Conservation (phyloP, 176 grass and related monocot genomes). For the Luzula sylvatica region DNA sequence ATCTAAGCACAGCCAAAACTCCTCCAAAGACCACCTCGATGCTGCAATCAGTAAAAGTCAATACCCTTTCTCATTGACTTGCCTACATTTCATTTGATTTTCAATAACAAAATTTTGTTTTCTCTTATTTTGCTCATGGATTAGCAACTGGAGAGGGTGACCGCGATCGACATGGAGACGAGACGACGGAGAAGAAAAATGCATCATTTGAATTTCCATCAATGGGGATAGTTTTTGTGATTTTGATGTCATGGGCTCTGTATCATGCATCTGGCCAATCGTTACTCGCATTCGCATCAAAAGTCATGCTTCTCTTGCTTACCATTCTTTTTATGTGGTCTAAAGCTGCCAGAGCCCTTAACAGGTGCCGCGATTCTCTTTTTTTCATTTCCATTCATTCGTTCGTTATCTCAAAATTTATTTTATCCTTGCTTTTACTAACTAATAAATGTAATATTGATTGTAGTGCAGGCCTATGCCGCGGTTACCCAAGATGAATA, state of each 20-base stretch:
- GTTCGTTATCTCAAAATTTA: background rate
- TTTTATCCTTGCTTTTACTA: background rate
- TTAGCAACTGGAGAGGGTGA: conserved; percentile 25
- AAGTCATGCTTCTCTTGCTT: conserved; percentile 41
- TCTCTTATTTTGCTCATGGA: background rate
- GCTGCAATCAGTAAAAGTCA: background rate
- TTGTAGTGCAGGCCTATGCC: conserved; percentile 31
- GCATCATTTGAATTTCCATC: conserved; percentile 12
- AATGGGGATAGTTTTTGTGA: background rate
- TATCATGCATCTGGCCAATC: conserved; percentile 37
- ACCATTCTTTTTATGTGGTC: conserved; percentile 51
- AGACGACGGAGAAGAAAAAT: conserved; percentile 46
- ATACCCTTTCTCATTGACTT: background rate
- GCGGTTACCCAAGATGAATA: conserved; percentile 36
- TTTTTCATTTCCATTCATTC: background rate
- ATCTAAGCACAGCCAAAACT: background rate
- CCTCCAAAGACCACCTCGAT: background rate
- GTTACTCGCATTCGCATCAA: conserved; percentile 38
- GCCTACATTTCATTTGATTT: background rate
- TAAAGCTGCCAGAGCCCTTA: conserved; percentile 35
- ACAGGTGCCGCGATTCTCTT: conserved; percentile 18
- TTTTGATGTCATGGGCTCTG: conserved; percentile 24
- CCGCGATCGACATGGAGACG: conserved; percentile 46
- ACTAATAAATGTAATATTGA: conserved; percentile 5
- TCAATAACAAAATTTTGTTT: background rate